These are phyloP conservation scores for Rhizopogon sp. DNA, from an alignment of 768 basidiomycete species.

Conservation along the genomic window DNA sequence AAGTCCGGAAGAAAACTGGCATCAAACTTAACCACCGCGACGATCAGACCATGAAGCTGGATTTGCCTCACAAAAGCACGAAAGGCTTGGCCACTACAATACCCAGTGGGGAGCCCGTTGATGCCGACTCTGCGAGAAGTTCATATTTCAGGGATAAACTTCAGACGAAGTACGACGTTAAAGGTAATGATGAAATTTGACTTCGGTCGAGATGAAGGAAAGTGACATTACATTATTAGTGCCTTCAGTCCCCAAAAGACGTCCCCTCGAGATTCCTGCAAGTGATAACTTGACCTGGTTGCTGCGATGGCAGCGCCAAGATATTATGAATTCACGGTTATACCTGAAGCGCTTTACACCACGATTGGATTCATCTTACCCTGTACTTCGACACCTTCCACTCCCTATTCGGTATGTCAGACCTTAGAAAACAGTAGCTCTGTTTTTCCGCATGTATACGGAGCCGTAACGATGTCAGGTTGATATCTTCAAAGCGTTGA, in stretches of 20 bases:
- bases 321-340: conserved; percentile 1
- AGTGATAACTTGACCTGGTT: conserved; percentile 1
- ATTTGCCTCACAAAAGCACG: background rate
- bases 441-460: no score
- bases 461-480: background rate
- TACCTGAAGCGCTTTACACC: background rate
- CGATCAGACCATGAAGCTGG: background rate
- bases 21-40: background rate
- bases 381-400: background rate
- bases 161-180: background rate
- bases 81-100: no score
- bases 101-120: background rate
- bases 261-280: background rate
- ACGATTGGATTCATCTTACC: background rate
- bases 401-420: conserved; percentile 1
- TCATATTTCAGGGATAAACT: background rate
- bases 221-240: background rate
- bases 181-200: background rate
- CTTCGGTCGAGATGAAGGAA: background rate
- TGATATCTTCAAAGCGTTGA: background rate
- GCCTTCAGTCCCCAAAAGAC: background rate
- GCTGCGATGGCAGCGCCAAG: background rate
- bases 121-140: background rate
- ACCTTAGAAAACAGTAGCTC: background rate
- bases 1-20: background rate